phyloP scores from a whole-genome alignment of 169 alveolate species.

The Fabrea salina region DNA sequence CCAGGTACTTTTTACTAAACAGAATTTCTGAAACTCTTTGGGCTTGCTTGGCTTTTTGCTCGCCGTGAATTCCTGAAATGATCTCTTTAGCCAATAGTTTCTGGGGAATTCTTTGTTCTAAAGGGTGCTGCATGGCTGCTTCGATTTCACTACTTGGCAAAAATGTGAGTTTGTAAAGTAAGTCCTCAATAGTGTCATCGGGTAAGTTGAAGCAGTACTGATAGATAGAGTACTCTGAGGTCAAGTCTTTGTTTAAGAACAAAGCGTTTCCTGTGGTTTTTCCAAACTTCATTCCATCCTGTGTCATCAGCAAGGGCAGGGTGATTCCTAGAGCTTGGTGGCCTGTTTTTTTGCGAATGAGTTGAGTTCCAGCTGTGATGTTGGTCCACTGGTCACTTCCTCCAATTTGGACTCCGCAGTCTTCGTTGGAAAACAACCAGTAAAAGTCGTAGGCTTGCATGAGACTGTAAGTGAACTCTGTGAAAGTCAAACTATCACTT shows the following conservation, averaged over 20 bases:
- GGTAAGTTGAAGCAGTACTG: constrained; percentile 28
- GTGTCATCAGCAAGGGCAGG: neutral
- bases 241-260: neutral
- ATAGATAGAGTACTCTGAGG: neutral
- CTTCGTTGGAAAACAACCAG: neutral
- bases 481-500: neutral
- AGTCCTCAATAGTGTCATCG: neutral
- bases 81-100: neutral
- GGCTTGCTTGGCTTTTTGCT: neutral
- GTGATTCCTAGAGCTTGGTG: constrained; percentile 2
- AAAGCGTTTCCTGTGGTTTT: constrained; percentile 31
- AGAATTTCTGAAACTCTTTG: neutral
- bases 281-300: constrained; percentile 21
- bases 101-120: constrained; percentile 16
- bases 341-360: neutral
- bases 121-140: neutral
- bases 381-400: constrained; percentile 38
- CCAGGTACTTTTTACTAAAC: neutral
- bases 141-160: neutral
- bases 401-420: constrained; percentile 25
- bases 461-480: constrained; percentile 23
- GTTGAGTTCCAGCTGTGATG: constrained; percentile 22
- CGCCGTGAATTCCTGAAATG: constrained; percentile 5
- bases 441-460: constrained; percentile 24
- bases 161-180: neutral